A percentile compares a stretch with the other conserved stretches of the same genome.
Conservation (phyloP, 108 stramenopile species). For the Stephanodiscus minutulus region DNA sequence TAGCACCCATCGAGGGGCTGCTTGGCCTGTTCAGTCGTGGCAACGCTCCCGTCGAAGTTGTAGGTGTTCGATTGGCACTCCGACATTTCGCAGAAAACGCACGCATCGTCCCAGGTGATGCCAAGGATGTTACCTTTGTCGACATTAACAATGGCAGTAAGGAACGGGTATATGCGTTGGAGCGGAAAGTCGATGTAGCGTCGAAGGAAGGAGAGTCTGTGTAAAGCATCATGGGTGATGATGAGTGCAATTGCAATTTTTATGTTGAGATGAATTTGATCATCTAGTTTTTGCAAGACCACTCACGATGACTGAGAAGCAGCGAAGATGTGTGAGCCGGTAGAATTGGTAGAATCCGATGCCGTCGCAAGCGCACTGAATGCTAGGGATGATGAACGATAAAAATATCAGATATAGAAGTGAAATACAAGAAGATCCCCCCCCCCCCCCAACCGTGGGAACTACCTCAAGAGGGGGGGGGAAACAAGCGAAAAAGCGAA, state of each 20-base stretch:
- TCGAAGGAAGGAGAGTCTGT: slow-evolving; percentile 58
- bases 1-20: slow-evolving; percentile 75
- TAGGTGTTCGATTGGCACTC: slow-evolving; percentile 77
- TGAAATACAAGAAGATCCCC: not conserved
- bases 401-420: not conserved
- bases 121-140: slow-evolving; percentile 76
- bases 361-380: slow-evolving; percentile 15
- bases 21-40: slow-evolving; percentile 21
- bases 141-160: slow-evolving; percentile 90
- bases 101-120: slow-evolving; percentile 92
- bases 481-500: not conserved
- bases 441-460: too few relatives aligned
- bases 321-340: slow-evolving; percentile 39
- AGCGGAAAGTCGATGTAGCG: slow-evolving; percentile 52
- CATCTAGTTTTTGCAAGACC: not conserved
- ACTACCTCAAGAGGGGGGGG: not conserved
- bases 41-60: slow-evolving; percentile 63
- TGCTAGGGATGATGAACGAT: slow-evolving; percentile 17
- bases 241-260: not conserved
- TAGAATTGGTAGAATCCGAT: slow-evolving; percentile 8
- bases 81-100: slow-evolving; percentile 71
- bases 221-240: not conserved
- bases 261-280: too few relatives aligned
- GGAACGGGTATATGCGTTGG: slow-evolving; percentile 66
- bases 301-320: slow-evolving; percentile 41